Evolutionary conservation across 345 rosid species (phyloP).

Genomic region (Excoecaria agallocha): DNA sequence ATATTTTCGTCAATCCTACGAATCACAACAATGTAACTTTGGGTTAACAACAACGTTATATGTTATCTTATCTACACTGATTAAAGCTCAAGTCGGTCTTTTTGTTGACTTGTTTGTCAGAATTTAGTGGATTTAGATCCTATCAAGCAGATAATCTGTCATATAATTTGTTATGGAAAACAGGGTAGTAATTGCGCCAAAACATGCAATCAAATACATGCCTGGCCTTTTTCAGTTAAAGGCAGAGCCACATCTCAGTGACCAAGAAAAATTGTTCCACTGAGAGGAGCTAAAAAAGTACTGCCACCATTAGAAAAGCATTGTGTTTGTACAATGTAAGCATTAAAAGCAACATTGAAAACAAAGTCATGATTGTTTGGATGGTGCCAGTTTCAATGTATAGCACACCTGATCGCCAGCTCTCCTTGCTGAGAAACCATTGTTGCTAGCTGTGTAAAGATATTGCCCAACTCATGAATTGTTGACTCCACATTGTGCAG

Average conservation of each 20-base stretch:
- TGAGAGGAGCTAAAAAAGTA: not conserved
- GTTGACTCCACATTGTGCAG: constrained; percentile 82
- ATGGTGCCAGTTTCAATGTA: not conserved
- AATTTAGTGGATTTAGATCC: not conserved
- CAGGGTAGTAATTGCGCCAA: not conserved
- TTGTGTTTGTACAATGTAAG: not conserved
- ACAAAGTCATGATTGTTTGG: constrained; percentile 1
- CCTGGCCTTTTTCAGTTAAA: constrained; percentile 3
- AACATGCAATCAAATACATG: not conserved
- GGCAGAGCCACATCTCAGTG: not conserved
- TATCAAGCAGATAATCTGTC: not conserved
- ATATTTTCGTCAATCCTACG: constrained; percentile 77
- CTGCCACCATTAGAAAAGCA: not conserved
- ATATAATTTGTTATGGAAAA: not conserved
- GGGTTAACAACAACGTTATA: too few species aligned
- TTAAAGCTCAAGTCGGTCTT: not conserved
- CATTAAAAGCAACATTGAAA: not conserved
- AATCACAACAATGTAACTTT: not conserved
- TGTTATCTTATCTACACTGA: not conserved
- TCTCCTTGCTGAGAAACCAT: constrained; percentile 93
- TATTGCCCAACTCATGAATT: constrained; percentile 69
- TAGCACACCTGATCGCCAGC: constrained; percentile 70
- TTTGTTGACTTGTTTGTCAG: not conserved
- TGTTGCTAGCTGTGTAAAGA: constrained; percentile 77
- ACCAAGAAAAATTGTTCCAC: not conserved